Base-by-base conservation (phyloP, 2,329 filamentous ascomycete genomes). In the Akanthomyces dipterigenus region DNA sequence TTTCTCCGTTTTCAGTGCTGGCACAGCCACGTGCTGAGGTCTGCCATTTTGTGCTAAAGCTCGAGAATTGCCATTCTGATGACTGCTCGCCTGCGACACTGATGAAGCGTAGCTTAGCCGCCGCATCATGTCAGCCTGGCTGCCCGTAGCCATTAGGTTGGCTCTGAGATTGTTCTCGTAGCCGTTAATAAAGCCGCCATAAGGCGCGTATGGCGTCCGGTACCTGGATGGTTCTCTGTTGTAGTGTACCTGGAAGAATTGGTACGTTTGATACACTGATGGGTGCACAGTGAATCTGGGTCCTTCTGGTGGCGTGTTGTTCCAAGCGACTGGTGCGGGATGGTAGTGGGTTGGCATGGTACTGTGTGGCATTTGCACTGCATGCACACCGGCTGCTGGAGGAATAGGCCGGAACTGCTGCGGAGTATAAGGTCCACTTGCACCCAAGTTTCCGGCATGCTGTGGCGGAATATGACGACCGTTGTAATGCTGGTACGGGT, bases 161-260 rank as follows among this genome's bases (percentile, higher is more conserved):
- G 77, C 76, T 54, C 75, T 73, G 20, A 80, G 63, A 53, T 80
- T 80, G 22, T 80, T 82, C 69, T 85, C 82, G 61, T 86, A 85
- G 5, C 82, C 83, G 63, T 87, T 87, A 38, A 80, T 84, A 65
- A 86, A 86, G 0, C 83, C 84, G 26, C 81, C 80, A 72, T 75
- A 78, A 1, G 77, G 74, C 18, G 80, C 78, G 67, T 87, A 88
- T 1, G 85, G 85, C 5, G 82, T 85, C 55, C 82, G 78, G 63
- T 88, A 87, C 59, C 80, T 80, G 8, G 78, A 76, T 6, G 80
- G 75, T 62, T 76, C 83, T 78, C 81, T 80, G 64, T 86, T 86
- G 65, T 86, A 79, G 63, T 87, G 76, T 28, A 83, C 78, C 64
- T 85, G 82, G 69, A 86, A 83, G 68, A 84, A 87, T 3, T 77